A percentile compares a stretch with the other conserved stretches of the same genome.
These are phyloP conservation scores for Trypanosoma congolense DNA, from an alignment of 208 protist genomes.

Conservation along the genomic window DNA sequence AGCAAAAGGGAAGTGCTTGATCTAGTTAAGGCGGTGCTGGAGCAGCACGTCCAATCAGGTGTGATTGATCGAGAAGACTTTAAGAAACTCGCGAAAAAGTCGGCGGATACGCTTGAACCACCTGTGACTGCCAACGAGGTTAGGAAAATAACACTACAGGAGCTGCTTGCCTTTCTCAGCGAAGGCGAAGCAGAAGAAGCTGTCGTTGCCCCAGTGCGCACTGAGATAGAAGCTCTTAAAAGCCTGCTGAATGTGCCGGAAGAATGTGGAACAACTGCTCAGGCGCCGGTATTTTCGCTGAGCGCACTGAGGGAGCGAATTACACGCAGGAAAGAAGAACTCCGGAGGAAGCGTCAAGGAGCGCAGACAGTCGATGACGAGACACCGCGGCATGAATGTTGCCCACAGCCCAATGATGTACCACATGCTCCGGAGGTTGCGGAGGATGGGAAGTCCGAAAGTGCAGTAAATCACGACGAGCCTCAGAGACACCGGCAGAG, in stretches of 20 bases:
- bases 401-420: background rate
- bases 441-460: background rate
- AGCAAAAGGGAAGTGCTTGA: constrained; percentile 78
- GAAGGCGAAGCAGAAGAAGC: constrained; percentile 18
- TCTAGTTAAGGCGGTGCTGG: constrained; percentile 42
- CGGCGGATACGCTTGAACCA: constrained; percentile 32
- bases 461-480: constrained; percentile 7
- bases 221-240: constrained; percentile 1
- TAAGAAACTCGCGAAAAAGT: constrained; percentile 40
- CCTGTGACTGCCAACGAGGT: constrained; percentile 20
- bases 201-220: constrained; percentile 20
- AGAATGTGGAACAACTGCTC: constrained; percentile 2
- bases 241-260: constrained; percentile 1
- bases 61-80: constrained; percentile 65
- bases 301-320: constrained; percentile 56
- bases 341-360: constrained; percentile 27
- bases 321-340: constrained; percentile 47
- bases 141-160: constrained; percentile 3
- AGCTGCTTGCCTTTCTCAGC: constrained; percentile 16
- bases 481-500: constrained; percentile 24
- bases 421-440: background rate
- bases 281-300: constrained; percentile 29
- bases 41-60: constrained; percentile 35
- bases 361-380: constrained; percentile 17
- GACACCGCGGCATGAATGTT: constrained; percentile 6